A percentile compares a stretch with the other conserved stretches of the same genome.
Conservation (phyloP, 345 rosid species). For the Pugionium cornutum region DNA sequence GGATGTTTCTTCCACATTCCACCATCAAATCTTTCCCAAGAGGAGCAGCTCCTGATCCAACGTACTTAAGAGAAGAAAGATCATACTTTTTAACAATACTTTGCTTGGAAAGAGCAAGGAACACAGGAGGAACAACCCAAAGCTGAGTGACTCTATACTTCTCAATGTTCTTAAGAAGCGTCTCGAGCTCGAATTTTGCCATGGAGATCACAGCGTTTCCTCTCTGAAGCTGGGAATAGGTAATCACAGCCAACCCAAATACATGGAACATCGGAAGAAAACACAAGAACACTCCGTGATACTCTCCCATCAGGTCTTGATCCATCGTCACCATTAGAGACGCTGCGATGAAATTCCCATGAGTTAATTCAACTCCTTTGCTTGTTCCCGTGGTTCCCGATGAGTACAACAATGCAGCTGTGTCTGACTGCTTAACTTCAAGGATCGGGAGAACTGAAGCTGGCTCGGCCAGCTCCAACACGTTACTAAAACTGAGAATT, state of each 20-base stretch:
- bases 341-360: conserved; percentile 75
- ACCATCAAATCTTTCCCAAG: conserved; percentile 86
- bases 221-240: conserved; percentile 56
- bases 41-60: conserved; percentile 92
- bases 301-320: conserved; percentile 56
- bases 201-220: conserved; percentile 66
- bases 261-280: conserved; percentile 92
- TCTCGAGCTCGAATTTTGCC: conserved; percentile 67
- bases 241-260: conserved; percentile 61
- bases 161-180: conserved; percentile 52
- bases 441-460: conserved; percentile 49
- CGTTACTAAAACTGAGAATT: conserved; percentile 45
- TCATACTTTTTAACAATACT: conserved; percentile 56
- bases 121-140: conserved; percentile 87
- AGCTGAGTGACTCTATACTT: conserved; percentile 66
- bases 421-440: conserved; percentile 57
- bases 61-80: conserved; percentile 62
- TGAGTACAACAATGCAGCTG: conserved; percentile 73
- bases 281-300: conserved; percentile 54
- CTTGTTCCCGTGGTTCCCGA: conserved; percentile 89
- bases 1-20: conserved; percentile 66
- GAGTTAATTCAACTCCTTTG: conserved; percentile 85
- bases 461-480: conserved; percentile 51
- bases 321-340: conserved; percentile 52
- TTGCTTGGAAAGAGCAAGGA: conserved; percentile 81